phyloP scores from a whole-genome alignment of 2,329 filamentous ascomycete species.

The Neonectria coccinea region DNA sequence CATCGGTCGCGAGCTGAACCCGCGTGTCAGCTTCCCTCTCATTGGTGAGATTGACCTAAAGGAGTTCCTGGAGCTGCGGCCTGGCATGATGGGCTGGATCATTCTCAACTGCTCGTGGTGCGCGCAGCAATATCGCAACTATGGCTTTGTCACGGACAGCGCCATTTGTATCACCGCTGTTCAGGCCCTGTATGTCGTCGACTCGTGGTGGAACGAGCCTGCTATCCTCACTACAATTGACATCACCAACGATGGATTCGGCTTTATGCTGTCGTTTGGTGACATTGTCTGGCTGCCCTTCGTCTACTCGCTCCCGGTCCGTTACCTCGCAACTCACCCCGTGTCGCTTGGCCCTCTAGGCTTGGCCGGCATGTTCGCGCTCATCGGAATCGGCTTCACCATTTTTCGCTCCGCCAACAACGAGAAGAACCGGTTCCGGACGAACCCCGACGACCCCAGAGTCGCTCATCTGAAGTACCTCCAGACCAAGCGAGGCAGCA shows the following conservation, averaged over 20 bases:
- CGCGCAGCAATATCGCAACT: slow-evolving; percentile 87
- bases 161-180: slow-evolving; percentile 83
- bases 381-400: slow-evolving; percentile 81
- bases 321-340: slow-evolving; percentile 87
- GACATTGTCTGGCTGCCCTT: slow-evolving; percentile 95
- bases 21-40: slow-evolving; percentile 80
- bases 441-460: slow-evolving; percentile 81
- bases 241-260: slow-evolving; percentile 92
- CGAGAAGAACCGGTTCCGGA: slow-evolving; percentile 95
- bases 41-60: slow-evolving; percentile 92
- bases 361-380: slow-evolving; percentile 71
- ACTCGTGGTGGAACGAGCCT: slow-evolving; percentile 87
- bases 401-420: slow-evolving; percentile 96
- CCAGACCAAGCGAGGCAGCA: slow-evolving; percentile 83
- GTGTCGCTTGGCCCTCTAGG: slow-evolving; percentile 79
- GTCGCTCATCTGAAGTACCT: slow-evolving; percentile 88
- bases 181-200: slow-evolving; percentile 85
- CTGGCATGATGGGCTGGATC: slow-evolving; percentile 90
- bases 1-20: slow-evolving; percentile 95
- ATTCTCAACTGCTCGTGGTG: slow-evolving; percentile 86
- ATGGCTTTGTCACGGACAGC: slow-evolving; percentile 86
- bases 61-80: slow-evolving; percentile 88
- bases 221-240: slow-evolving; percentile 95
- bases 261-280: slow-evolving; percentile 93
- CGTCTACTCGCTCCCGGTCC: slow-evolving; percentile 84